phyloP scores from a whole-genome alignment of 352 stramenopile genomes.

The Phytophthora multivora region DNA sequence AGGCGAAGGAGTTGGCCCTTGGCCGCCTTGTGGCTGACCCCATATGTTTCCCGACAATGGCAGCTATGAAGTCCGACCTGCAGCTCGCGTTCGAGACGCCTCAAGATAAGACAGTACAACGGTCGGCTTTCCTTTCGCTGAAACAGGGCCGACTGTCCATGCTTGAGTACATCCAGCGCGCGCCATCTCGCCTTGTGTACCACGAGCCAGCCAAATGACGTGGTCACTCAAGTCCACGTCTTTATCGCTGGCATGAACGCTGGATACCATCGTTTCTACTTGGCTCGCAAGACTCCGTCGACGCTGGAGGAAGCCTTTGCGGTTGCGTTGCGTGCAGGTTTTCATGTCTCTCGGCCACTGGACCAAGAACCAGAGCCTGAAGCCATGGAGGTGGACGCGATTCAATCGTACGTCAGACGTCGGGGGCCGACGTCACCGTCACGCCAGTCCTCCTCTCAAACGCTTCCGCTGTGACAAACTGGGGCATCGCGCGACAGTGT shows the following conservation, averaged over 20 bases:
- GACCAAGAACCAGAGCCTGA: not conserved
- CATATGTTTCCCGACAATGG: conserved; percentile 10
- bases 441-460: too few relatives aligned
- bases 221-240: conserved; percentile 22
- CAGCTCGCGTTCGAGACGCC: conserved; percentile 22
- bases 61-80: conserved; percentile 5
- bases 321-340: conserved; percentile 3
- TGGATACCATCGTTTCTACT: conserved; percentile 3
- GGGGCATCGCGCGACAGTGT: too few relatives aligned
- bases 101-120: conserved; percentile 15
- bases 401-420: not conserved
- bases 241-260: conserved; percentile 2
- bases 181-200: conserved; percentile 26
- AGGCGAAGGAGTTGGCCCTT: conserved; percentile 19
- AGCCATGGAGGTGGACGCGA: conserved; percentile 23
- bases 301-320: not conserved
- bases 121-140: conserved; percentile 10
- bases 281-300: not conserved
- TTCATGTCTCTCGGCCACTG: not conserved
- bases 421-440: not conserved
- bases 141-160: conserved; percentile 20
- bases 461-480: too few relatives aligned
- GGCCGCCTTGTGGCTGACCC: conserved; percentile 13
- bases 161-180: conserved; percentile 29
- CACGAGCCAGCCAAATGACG: conserved; percentile 11